Evolutionary conservation across 257 asterid genomes (phyloP).

Genomic region (Solanum medicagineum): DNA sequence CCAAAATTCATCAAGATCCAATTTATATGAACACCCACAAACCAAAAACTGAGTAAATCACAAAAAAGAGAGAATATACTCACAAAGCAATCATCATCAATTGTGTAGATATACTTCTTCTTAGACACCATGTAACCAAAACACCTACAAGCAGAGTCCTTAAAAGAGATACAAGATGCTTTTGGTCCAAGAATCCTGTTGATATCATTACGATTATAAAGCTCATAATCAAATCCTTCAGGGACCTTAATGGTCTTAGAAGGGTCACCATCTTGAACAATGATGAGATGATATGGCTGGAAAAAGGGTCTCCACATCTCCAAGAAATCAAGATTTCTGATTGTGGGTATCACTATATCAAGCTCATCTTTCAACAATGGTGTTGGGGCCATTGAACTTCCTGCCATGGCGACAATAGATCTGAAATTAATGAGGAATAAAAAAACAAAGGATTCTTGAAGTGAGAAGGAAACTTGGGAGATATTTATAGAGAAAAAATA

Average conservation of each 20-base stretch:
- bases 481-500: not conserved
- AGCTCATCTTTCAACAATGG: conserved; percentile 11
- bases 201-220: conserved; percentile 6
- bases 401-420: not conserved
- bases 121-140: conserved; percentile 11
- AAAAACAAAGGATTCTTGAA: not conserved
- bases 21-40: not conserved
- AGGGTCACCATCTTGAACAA: conserved; percentile 14
- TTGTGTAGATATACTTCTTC: conserved; percentile 9
- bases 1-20: conserved; percentile 1
- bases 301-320: conserved; percentile 10
- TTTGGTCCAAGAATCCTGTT: conserved; percentile 10
- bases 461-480: not conserved
- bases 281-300: not conserved
- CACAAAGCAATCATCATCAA: conserved; percentile 10
- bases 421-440: not conserved
- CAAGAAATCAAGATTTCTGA: conserved; percentile 6
- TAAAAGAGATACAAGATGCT: conserved; percentile 2
- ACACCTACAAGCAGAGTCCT: conserved; percentile 15
- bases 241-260: not conserved
- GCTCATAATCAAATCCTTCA: conserved; percentile 7
- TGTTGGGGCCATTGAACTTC: not conserved
- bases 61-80: not conserved
- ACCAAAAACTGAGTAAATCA: not conserved
- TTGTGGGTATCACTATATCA: conserved; percentile 3